phyloP scores from a whole-genome alignment of 1,284 basidiomycete genomes.

The Nidula niveotomentosa region DNA sequence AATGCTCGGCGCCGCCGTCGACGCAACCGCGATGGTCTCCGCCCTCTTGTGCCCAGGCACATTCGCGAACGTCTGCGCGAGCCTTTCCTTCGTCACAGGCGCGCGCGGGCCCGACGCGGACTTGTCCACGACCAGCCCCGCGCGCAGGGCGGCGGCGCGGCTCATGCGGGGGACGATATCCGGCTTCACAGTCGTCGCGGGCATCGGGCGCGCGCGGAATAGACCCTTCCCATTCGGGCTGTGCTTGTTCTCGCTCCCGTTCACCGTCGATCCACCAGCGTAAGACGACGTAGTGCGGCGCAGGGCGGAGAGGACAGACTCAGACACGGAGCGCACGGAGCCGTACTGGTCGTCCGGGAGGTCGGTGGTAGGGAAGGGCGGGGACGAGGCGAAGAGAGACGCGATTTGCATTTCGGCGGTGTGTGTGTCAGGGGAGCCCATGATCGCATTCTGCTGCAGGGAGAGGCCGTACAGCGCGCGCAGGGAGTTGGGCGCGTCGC shows the following conservation, averaged over 20 bases:
- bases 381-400: slow-evolving; percentile 74
- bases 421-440: slow-evolving; percentile 63
- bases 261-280: slow-evolving; percentile 39
- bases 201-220: slow-evolving; percentile 76
- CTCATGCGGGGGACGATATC: slow-evolving; percentile 78
- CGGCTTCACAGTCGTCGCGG: slow-evolving; percentile 57
- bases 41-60: slow-evolving; percentile 77
- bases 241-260: slow-evolving; percentile 27
- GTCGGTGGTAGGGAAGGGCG: slow-evolving; percentile 68
- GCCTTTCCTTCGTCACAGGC: slow-evolving; percentile 57
- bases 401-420: slow-evolving; percentile 75
- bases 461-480: slow-evolving; percentile 66
- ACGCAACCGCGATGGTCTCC: slow-evolving; percentile 66
- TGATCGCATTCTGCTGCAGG: slow-evolving; percentile 57
- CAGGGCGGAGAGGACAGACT: slow-evolving; percentile 45
- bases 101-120: slow-evolving; percentile 34
- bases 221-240: slow-evolving; percentile 41
- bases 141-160: slow-evolving; percentile 74
- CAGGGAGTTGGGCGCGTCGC: slow-evolving; percentile 58
- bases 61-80: slow-evolving; percentile 64
- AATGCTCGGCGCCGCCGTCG: slow-evolving; percentile 69
- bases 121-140: slow-evolving; percentile 46
- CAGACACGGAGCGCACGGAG: slow-evolving; percentile 45
- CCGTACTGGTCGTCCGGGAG: slow-evolving; percentile 47
- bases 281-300: slow-evolving; percentile 42